Percentiles rank a stretch among this genome's conserved stretches.
phyloP scores from a whole-genome alignment of 768 basidiomycete genomes.

The Candolleomyces eurysporus region DNA sequence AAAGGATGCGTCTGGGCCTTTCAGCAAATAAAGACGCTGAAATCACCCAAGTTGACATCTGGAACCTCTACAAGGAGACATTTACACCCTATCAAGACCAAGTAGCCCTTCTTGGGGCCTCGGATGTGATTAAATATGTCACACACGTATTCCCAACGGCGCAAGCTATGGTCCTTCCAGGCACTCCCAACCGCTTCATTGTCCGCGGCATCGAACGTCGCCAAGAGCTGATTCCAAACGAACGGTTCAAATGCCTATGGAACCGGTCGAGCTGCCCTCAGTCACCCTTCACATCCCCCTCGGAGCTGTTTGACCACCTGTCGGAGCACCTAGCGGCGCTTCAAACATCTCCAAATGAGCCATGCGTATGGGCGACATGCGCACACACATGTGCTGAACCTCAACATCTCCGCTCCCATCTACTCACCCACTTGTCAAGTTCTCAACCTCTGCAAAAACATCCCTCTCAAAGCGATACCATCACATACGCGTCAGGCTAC shows the following conservation, averaged over 20 bases:
- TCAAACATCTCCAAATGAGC: slow-evolving; percentile 14
- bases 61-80: slow-evolving; percentile 87
- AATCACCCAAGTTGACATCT: slow-evolving; percentile 92
- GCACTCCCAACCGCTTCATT: slow-evolving; percentile 73
- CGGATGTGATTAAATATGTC: slow-evolving; percentile 94
- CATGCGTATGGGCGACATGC: slow-evolving; percentile 78
- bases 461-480: slow-evolving; percentile 69
- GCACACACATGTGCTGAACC: slow-evolving; percentile 43
- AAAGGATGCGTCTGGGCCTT: slow-evolving; percentile 93
- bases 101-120: slow-evolving; percentile 70
- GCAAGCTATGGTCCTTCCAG: slow-evolving; percentile 80
- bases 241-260: slow-evolving; percentile 81
- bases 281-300: slow-evolving; percentile 46
- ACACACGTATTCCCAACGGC: slow-evolving; percentile 82
- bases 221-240: slow-evolving; percentile 53
- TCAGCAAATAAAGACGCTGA: slow-evolving; percentile 72
- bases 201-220: slow-evolving; percentile 81
- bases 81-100: slow-evolving; percentile 63
- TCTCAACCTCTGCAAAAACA: slow-evolving; percentile 54
- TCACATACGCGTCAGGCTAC: slow-evolving; percentile 60
- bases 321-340: slow-evolving; percentile 46
- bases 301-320: slow-evolving; percentile 75
- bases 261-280: slow-evolving; percentile 54
- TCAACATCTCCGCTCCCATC: slow-evolving; percentile 57
- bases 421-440: slow-evolving; percentile 74